Base-by-base conservation (phyloP, 768 basidiomycete species). In the Daedaleopsis nitida region DNA sequence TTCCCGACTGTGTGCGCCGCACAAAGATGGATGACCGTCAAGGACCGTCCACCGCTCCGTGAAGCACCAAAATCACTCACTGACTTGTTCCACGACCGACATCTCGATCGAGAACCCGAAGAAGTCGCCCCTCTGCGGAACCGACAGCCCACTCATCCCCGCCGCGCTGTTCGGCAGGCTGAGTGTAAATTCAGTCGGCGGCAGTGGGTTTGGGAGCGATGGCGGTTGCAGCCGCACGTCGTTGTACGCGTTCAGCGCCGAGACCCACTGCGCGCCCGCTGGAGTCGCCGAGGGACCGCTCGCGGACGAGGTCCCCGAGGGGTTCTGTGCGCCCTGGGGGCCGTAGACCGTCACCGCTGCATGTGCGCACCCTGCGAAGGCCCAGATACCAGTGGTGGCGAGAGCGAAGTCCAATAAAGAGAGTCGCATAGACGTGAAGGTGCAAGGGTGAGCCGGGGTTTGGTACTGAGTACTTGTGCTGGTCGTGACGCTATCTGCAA, bases 101-200 rank as follows among this genome's bases (percentile, higher is more conserved):
- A 90, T 81, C 72, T 92, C 90, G 42, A 92, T 81, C 3, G 86
- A 89, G 69, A 92, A 91, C 4, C 88, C 89, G 57, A 86, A 80
- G 67, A 91, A 91, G 17, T 83, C 79, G 19, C 85, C 86, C n/a
- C 71, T 68, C 57, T 78, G 76, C 3, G 71, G 69, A 52, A 81
- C 80, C 1, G 79, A 79, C 39, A 85, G 64, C 6, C 73, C 74
- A 1, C 54, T 32, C 50, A 59, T 47, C 27, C 59, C 49, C 50
- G 50, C 49, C 21, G 63, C 66, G n/a, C 47, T 50, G 23, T 39
- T 52, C 6, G 63, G 52, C 14, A 65, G 19, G 19, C 23, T 14
- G 48, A 73, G 57, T 47, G 70, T 57, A 58, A 73, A 69, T 49
- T 69, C 19, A 19, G 68, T 65, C 24, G 66, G 43, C 16, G 69